Evolutionary conservation across 805 yeast genomes (phyloP), one percentile per base, ranked within the genome.

Genomic region (Hermanozyma aechmeae): DNA sequence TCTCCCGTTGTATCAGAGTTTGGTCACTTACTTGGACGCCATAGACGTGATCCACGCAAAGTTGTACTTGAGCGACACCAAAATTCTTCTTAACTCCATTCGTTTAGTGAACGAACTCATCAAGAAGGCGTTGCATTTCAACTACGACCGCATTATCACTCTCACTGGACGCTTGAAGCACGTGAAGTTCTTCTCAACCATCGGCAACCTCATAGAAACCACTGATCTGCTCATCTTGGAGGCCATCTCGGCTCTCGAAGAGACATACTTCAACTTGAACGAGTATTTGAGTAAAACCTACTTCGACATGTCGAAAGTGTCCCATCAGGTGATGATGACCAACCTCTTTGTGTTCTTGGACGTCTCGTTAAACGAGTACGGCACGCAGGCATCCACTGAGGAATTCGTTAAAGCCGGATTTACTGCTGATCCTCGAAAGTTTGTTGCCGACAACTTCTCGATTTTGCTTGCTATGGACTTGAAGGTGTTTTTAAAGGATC

Each of bases 401-500:
- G 73, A 67, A 31, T 68, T 57, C 29, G 46, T 54, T 8, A 63
- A 56, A 34, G 68, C 71, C 9, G 74, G 73, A 1, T 58, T 68
- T 32, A 58, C 71, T 7, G 55, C 56, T 10, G 52, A 65, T 35
- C 73, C 74, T 1, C 44, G 45, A 17, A 47, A 53, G 16, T 64
- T 58, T 34, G 65, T 72, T 3, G 46, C 56, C 14, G 60, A 58
- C 3, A 57, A 66, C 30, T 72, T 64, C 43, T 49, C 73, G 5
- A 50, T 74, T 15, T 55, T 73, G 26, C 64, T 70, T 26, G 67
- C 75, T 3, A 60, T 71, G 51, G 76, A 74, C 42, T 52, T 77
- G 28, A 61, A 66, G 35, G 56, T 64, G 21, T 76, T 79, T 44
- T 51, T 77, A 23, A 67, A 66, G 34, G 72, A 68, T 39, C 62